Evolutionary conservation across 345 rosid species (phyloP).

Genomic region (Stellera chamaejasme): DNA sequence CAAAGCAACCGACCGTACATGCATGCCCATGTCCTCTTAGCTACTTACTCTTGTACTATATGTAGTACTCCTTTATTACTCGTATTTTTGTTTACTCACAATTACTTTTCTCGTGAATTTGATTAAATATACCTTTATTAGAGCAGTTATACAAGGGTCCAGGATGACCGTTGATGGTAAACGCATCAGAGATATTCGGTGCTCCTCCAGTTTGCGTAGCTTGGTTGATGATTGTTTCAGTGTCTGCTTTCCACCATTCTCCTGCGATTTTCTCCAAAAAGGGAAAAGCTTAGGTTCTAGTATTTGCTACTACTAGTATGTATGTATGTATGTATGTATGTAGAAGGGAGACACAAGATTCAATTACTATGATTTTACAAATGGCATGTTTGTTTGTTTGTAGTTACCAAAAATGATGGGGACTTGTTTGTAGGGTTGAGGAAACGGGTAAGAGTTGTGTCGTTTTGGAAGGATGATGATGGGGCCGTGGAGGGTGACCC

Average conservation of each 20-base stretch:
- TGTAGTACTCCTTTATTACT: neutral
- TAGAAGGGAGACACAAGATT: neutral
- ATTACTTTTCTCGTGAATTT: neutral
- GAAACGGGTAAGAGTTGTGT: conserved; percentile 36
- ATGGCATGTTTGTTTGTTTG: neutral
- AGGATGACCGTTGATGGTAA: conserved; percentile 45
- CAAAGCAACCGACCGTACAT: neutral
- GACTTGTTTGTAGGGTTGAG: conserved; percentile 35
- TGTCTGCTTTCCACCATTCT: conserved; percentile 57
- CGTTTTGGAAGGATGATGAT: conserved; percentile 42
- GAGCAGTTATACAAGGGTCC: conserved; percentile 40
- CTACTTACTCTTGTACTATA: neutral
- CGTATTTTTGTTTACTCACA: neutral
- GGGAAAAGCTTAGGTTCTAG: no score
- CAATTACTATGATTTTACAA: neutral
- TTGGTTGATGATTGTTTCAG: conserved; percentile 35
- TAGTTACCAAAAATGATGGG: conserved; percentile 38
- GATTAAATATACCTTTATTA: conserved; percentile 24
- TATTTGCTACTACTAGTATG: no score
- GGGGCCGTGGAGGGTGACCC: conserved; percentile 37
- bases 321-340: no score
- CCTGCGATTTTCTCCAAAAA: conserved; percentile 14
- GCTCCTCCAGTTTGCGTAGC: conserved; percentile 38
- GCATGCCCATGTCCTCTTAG: neutral
- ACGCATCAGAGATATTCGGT: conserved; percentile 51